Base-by-base conservation (phyloP, 2,329 filamentous ascomycete species). In the Exophiala dermatitidis region DNA sequence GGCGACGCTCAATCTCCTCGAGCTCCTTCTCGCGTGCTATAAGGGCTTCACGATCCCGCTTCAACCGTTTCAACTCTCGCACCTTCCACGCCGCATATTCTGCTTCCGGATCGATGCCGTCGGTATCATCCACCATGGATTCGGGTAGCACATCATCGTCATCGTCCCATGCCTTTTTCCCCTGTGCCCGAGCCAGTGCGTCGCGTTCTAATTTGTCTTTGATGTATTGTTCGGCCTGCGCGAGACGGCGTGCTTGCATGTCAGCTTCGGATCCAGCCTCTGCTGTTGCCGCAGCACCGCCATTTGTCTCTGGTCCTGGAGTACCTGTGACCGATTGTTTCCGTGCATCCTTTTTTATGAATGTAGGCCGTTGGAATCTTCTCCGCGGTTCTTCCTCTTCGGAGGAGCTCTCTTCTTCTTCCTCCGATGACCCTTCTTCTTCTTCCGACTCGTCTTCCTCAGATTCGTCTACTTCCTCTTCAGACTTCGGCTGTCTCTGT, bases 51-150 rank as follows among this genome's bases (percentile, higher is more conserved):
- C 93, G 83, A 63, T 93, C 87, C 47, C 93, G 83, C 72, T 91
- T 90, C 61, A 97, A 82, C 5, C 93, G 85, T 69, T 85, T 85
- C 40, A 98, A 77, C 72, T 98, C 93, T 46, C 93, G 84, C 46
- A 98, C 77, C 67, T 91, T 93, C 91, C 93, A 98, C 0, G 90
- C 90, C 4, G 90, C 90, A 58, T 85, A 81, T 69, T 98, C 93
- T 5, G 88, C 90, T 58, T 86, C 90, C 0, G 88, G 87, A 68
- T 97, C 90, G 2, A 90, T 64, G 34, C 83, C 88, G 67, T 98
- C 93, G 1, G 85, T 88, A 64, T 95, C 93, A 69, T 97, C 89
- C 19, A 97, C 84, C 45, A 88, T 86, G 33, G 83, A 82, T 53
- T 82, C 81, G 29, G 81, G 82, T 26, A 80, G 78, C 3, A 83